Percentiles rank a stretch among this genome's conserved stretches.
These are phyloP conservation scores for Discostella pseudostelligera DNA, from an alignment of 108 stramenopile genomes.

Conservation along the genomic window DNA sequence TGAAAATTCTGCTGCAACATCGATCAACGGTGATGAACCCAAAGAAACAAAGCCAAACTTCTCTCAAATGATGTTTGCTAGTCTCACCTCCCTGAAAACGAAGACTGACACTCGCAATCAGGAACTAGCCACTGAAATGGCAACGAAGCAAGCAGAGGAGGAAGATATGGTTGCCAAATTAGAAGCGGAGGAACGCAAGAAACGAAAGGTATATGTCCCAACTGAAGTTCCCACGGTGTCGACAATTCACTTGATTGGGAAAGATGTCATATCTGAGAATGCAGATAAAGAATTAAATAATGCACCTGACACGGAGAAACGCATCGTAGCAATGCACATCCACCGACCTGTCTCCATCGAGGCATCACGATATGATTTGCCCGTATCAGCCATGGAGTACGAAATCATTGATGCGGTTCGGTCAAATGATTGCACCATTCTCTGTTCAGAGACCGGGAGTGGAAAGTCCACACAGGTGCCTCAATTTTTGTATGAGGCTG, in stretches of 20 bases:
- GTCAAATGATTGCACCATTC: conserved; percentile 87
- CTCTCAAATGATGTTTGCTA: conserved; percentile 41
- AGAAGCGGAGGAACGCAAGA: conserved; percentile 49
- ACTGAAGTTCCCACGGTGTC: conserved; percentile 30
- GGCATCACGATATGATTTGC: conserved; percentile 81
- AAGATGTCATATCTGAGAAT: no score
- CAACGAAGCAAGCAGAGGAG: conserved; percentile 30
- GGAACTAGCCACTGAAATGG: conserved; percentile 34
- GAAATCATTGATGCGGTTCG: conserved; percentile 96
- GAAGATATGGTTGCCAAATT: conserved; percentile 30
- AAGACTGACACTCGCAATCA: conserved; percentile 34
- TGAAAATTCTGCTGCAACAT: conserved; percentile 6
- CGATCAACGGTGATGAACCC: background rate
- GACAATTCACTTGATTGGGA: conserved; percentile 38
- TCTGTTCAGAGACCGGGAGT: conserved; percentile 85
- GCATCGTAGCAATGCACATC: conserved; percentile 42
- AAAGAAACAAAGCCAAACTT: background rate
- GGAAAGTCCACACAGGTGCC: conserved; percentile 91
- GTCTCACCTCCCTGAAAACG: conserved; percentile 32
- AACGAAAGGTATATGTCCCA: conserved; percentile 35
- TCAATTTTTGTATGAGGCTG: conserved; percentile 95
- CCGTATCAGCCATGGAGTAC: conserved; percentile 97
- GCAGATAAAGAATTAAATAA: no score
- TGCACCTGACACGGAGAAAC: conserved; percentile 14
- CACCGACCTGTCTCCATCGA: conserved; percentile 63